phyloP scores from a whole-genome alignment of 2,329 filamentous ascomycete species.

The Talaromyces sp. region DNA sequence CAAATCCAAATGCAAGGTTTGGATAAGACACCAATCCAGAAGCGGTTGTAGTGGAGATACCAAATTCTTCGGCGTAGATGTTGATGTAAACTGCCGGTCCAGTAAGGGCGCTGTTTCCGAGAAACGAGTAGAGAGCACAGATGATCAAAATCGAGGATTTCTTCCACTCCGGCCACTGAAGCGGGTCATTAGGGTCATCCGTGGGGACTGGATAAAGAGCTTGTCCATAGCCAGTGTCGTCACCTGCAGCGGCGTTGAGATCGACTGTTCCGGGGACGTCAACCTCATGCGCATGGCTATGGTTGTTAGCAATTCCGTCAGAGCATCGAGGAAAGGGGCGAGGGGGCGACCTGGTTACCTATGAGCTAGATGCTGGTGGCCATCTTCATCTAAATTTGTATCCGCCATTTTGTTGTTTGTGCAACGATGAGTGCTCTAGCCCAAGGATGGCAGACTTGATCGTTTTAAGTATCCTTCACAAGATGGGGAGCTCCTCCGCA shows the following conservation, averaged over 20 bases:
- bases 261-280: constrained; percentile 58
- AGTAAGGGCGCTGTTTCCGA: constrained; percentile 56
- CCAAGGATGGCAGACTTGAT: not conserved
- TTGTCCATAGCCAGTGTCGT: constrained; percentile 59
- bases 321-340: not conserved
- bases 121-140: constrained; percentile 56
- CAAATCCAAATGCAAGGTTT: constrained; percentile 60
- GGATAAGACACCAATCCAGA: constrained; percentile 59
- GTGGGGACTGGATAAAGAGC: constrained; percentile 60
- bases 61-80: constrained; percentile 53
- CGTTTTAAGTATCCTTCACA: not conserved
- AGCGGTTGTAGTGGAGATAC: constrained; percentile 50
- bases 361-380: not conserved
- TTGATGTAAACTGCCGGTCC: constrained; percentile 59
- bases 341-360: not conserved
- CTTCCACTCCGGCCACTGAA: constrained; percentile 57
- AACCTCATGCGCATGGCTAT: constrained; percentile 56
- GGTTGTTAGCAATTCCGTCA: not conserved
- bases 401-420: not conserved
- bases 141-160: constrained; percentile 57
- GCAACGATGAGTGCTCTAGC: not conserved
- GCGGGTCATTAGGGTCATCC: constrained; percentile 60
- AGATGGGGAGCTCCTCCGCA: not conserved
- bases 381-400: not conserved
- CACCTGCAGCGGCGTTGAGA: constrained; percentile 53